Conservation (phyloP, 2,329 filamentous ascomycete genomes). For the Aspergillus quadricinctus region DNA sequence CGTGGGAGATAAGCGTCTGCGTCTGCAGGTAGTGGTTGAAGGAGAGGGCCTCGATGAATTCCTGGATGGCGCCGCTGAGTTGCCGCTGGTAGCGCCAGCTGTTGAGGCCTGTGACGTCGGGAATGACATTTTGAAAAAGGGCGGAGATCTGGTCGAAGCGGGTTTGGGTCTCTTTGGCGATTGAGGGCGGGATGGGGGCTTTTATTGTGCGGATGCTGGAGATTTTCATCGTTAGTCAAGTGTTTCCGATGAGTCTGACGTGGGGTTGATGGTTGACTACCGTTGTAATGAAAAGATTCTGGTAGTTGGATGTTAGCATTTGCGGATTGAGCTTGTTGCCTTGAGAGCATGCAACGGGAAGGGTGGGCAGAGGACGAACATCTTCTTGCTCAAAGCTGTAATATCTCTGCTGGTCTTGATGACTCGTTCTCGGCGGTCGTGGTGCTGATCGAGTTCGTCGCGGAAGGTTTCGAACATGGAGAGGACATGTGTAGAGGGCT, state of each 20-base stretch:
- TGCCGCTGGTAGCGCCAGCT: conserved; percentile 75
- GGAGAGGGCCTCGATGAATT: conserved; percentile 86
- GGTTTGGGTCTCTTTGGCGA: conserved; percentile 64
- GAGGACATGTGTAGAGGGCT: conserved; percentile 42
- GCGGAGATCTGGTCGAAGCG: conserved; percentile 67
- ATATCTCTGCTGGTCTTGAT: conserved; percentile 91
- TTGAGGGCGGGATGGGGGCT: conserved; percentile 57
- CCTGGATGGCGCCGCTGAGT: conserved; percentile 77
- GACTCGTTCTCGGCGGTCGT: conserved; percentile 84
- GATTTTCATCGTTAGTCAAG: neutral
- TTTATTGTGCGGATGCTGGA: conserved; percentile 39
- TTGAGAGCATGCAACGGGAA: neutral
- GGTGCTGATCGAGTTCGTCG: conserved; percentile 85
- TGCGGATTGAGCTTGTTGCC: neutral
- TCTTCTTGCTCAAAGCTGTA: conserved; percentile 93
- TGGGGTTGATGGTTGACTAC: conserved; percentile 30
- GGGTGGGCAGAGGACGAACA: conserved; percentile 52
- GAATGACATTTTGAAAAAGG: conserved; percentile 63
- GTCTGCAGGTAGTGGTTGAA: conserved; percentile 83
- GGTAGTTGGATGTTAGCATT: conserved; percentile 1
- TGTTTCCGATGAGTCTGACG: neutral
- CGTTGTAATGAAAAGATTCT: conserved; percentile 84
- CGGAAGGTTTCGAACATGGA: conserved; percentile 83
- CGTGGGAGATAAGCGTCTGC: conserved; percentile 67
- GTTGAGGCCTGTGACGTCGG: conserved; percentile 74